A percentile compares a stretch with the other conserved stretches of the same genome.
Conservation (phyloP, 257 asterid genomes). For the Pogostemon cablin region DNA sequence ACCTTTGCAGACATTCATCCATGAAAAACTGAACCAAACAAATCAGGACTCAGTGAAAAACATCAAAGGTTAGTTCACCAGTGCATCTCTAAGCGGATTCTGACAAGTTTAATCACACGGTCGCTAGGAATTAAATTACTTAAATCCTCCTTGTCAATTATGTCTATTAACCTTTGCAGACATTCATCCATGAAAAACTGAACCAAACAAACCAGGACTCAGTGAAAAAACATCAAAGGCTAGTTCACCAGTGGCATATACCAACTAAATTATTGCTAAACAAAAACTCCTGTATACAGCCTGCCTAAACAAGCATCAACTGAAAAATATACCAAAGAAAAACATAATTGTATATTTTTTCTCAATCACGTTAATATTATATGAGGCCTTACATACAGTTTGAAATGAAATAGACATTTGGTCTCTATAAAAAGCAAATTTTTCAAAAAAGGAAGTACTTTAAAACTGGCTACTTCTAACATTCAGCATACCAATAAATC, state of each 20-base stretch:
- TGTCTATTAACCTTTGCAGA: conserved; percentile 75
- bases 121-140: conserved; percentile 69
- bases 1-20: conserved; percentile 93
- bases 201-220: conserved; percentile 33
- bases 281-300: background rate
- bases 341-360: background rate
- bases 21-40: conserved; percentile 75
- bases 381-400: conserved; percentile 2
- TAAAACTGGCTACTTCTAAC: conserved; percentile 1
- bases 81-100: conserved; percentile 91
- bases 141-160: conserved; percentile 67
- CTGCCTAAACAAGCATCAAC: conserved; percentile 10
- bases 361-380: background rate
- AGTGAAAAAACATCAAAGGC: conserved; percentile 1
- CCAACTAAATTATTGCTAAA: conserved; percentile 7
- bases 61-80: conserved; percentile 21
- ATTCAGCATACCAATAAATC: conserved; percentile 14
- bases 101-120: conserved; percentile 71
- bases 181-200: conserved; percentile 98
- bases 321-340: background rate
- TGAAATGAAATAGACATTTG: background rate
- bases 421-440: conserved; percentile 17
- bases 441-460: background rate
- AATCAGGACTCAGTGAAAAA: conserved; percentile 25
- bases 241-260: background rate